Percentiles rank a stretch among this genome's conserved stretches.
Evolutionary conservation across 2,329 filamentous ascomycete genomes (phyloP).

Genomic region (Venturia effusa): DNA sequence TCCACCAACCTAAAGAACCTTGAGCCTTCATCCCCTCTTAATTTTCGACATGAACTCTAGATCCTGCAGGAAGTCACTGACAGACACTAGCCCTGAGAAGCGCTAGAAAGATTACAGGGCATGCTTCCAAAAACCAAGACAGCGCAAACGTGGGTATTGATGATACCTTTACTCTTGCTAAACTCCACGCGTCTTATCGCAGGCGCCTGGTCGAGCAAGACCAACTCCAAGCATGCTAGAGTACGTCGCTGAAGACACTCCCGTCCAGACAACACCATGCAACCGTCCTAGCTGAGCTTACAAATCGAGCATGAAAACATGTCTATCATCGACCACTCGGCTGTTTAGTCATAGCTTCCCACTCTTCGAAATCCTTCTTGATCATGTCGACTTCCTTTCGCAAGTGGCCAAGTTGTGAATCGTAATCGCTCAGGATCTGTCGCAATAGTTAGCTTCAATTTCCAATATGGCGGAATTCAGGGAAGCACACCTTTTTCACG

Average conservation of each 20-base stretch:
- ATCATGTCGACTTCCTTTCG: conserved; percentile 53
- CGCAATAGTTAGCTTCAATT: conserved; percentile 14
- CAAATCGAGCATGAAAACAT: background rate
- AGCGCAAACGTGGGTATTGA: background rate
- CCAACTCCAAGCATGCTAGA: background rate
- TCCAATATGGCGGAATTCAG: conserved; percentile 9
- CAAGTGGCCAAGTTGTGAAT: conserved; percentile 65
- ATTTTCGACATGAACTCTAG: too few relatives aligned
- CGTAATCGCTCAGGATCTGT: conserved; percentile 70
- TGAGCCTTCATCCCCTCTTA: too few relatives aligned
- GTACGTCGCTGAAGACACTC: background rate
- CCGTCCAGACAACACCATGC: background rate
- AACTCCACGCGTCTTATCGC: background rate
- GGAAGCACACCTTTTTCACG: conserved; percentile 56
- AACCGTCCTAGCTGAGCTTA: background rate
- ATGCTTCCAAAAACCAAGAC: background rate
- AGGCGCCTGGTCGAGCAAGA: background rate
- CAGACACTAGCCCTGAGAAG: too few relatives aligned
- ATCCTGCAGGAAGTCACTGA: too few relatives aligned
- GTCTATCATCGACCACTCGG: background rate
- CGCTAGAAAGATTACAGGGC: too few relatives aligned
- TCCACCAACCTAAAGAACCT: too few relatives aligned
- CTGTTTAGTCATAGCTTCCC: conserved; percentile 25
- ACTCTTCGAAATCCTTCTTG: conserved; percentile 48
- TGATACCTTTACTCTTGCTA: background rate